Evolutionary conservation across 2,329 filamentous ascomycete species (phyloP).

Genomic region (Penicillium sclerotigenum): DNA sequence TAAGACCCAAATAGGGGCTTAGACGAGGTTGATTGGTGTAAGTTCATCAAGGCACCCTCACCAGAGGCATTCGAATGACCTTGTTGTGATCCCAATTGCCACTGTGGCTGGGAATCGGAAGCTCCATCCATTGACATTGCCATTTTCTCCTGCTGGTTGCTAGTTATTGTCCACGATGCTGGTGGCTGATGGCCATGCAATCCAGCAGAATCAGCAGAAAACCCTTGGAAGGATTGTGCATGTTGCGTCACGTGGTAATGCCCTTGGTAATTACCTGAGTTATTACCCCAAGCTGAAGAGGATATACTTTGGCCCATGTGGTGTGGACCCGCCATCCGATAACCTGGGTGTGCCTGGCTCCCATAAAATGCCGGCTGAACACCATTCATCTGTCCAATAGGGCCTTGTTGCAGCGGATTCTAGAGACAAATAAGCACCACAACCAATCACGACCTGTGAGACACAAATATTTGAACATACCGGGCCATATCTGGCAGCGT

Average conservation of each 20-base stretch:
- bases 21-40: background rate
- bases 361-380: background rate
- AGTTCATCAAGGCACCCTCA: background rate
- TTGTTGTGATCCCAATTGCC: slow-evolving; percentile 11
- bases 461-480: slow-evolving; percentile 5
- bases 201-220: background rate
- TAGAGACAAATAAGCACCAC: background rate
- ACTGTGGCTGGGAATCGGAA: slow-evolving; percentile 11
- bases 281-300: background rate
- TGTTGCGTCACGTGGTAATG: slow-evolving; percentile 4
- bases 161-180: background rate
- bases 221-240: background rate
- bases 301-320: background rate
- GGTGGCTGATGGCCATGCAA: background rate
- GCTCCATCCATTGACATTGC: background rate
- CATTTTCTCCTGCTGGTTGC: background rate
- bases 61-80: background rate
- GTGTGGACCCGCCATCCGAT: slow-evolving; percentile 2
- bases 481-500: background rate
- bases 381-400: background rate
- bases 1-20: slow-evolving; percentile 10
- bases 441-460: background rate
- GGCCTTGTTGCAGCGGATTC: background rate
- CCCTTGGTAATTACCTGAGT: background rate
- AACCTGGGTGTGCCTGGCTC: background rate